Evolutionary conservation across 2,329 filamentous ascomycete species (phyloP), one percentile per base, ranked within the genome.

Genomic region (Microcyclospora tardicrescens): DNA sequence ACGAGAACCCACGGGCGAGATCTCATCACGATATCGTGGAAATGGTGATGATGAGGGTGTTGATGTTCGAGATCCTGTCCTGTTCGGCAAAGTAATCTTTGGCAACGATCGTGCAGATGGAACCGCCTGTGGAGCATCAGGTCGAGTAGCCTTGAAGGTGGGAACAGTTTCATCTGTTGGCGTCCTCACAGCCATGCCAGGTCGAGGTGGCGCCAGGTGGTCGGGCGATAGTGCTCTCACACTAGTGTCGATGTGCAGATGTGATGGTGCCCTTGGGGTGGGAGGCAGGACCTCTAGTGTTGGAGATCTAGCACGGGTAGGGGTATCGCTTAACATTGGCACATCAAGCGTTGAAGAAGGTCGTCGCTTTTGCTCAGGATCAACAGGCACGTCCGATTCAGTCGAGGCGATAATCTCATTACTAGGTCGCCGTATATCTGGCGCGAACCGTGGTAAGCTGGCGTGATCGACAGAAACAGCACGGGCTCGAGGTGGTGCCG

Each of bases 21-120:
- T 52, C 9, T 64, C 59, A 29, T 87, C 82, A 2, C 71, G 68
- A 46, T 77, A 83, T 5, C 67, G 60, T 1, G 83, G 83, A 44
- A 91, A 89, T 0, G 81, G 79, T 3, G 74, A 72, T 4, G 68
- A 60, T 33, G 43, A 44, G 3, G 69, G 64, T 3, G 62, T 61
- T 1, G 51, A 64, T 54, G 52, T 49, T 16, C 47, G 49, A 8
- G 57, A 57, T 34, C 49, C 42, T 28, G 43, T 47, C 29, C 46
- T 45, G 16, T 50, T 48, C 27, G 63, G 62, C 36, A 70, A 63
- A 6, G 56, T 43, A 32, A 69, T 52, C 42, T 61, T 65, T 2
- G 65, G 60, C 5, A 61, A 49, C 15, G 55, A 49, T 14, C 52
- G 51, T 12, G 59, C 54, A n/a, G 50, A 51, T 12, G 54, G 52